Evolutionary conservation across 2,329 filamentous ascomycete species (phyloP), one percentile per base, ranked within the genome.

Genomic region (Verruconis gallopava): DNA sequence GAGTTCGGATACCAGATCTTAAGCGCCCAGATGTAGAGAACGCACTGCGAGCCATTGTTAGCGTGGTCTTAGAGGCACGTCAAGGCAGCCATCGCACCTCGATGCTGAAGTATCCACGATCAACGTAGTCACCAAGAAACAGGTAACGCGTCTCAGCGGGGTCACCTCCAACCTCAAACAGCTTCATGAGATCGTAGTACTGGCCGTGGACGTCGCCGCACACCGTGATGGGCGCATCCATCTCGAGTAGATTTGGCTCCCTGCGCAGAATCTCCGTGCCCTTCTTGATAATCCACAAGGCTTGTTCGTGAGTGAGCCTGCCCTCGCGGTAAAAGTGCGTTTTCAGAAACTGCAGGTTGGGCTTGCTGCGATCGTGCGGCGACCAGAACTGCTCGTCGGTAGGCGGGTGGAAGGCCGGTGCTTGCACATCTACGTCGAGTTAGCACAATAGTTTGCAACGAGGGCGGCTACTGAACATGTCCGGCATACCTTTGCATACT

Each of bases 1-100:
- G 85, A 89, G 64, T 96, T 86, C 42, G 91, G 91, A 60, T 96
- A 98, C 77, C 93, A 94, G 59, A 98, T 96, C 75, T 98, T 98
- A 61, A 98, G 72, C 22, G 81, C 82, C 91, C 91, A 98, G 19
- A 98, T 76, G 63, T 98, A 98, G 38, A 98, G 73, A 46, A 98
- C 91, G 61, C 91, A 98, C 73, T 78, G 44, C 38, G 36, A 20
- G n/a, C n/a, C n/a, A n/a, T n/a, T n/a, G n/a, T n/a, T n/a, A n/a
- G 21, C 18, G 4, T 35, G 4, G 13, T 20, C 19, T 14, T 17
- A 14, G 13, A 42, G 14, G 12, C 14, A 14, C 5, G n/a, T 13
- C 5, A 36, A 11, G 11, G 4, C 28, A 14, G 25, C 19, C 15
- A 46, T 64, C 25, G 45, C 53, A 77, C 75, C 69, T 98, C 91